phyloP scores from a whole-genome alignment of 2,329 filamentous ascomycete species.

The Ophiobolus disseminans region DNA sequence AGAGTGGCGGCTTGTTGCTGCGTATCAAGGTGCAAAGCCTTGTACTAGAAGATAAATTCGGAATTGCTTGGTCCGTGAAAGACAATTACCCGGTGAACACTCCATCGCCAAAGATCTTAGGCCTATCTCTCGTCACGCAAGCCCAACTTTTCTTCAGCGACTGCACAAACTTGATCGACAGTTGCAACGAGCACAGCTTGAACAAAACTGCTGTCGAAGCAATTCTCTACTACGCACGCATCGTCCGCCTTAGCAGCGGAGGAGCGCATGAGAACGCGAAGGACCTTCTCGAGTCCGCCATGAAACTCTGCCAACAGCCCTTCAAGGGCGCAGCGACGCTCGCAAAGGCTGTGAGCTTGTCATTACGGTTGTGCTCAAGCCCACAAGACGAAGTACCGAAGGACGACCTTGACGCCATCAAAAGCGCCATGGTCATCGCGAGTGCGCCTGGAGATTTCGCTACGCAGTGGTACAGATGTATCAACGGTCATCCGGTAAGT shows the following conservation, averaged over 20 bases:
- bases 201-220: slow-evolving; percentile 50
- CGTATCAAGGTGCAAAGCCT: slow-evolving; percentile 39
- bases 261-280: slow-evolving; percentile 28
- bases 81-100: neutral
- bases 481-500: slow-evolving; percentile 60
- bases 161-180: slow-evolving; percentile 40
- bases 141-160: slow-evolving; percentile 28
- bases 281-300: slow-evolving; percentile 36
- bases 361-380: slow-evolving; percentile 38
- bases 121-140: slow-evolving; percentile 11
- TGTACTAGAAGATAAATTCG: slow-evolving; percentile 41
- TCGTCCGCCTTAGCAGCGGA: slow-evolving; percentile 27
- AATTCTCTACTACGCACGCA: slow-evolving; percentile 41
- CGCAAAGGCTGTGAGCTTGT: slow-evolving; percentile 34
- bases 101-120: slow-evolving; percentile 14
- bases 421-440: slow-evolving; percentile 58
- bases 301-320: slow-evolving; percentile 39
- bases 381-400: slow-evolving; percentile 53
- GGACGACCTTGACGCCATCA: slow-evolving; percentile 55
- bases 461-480: slow-evolving; percentile 65
- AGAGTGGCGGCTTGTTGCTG: slow-evolving; percentile 32
- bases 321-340: slow-evolving; percentile 41
- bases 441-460: slow-evolving; percentile 50
- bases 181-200: slow-evolving; percentile 38
- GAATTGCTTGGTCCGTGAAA: slow-evolving; percentile 15